Conservation (phyloP, 129 eudicot species). For the Centaurea solstitialis region DNA sequence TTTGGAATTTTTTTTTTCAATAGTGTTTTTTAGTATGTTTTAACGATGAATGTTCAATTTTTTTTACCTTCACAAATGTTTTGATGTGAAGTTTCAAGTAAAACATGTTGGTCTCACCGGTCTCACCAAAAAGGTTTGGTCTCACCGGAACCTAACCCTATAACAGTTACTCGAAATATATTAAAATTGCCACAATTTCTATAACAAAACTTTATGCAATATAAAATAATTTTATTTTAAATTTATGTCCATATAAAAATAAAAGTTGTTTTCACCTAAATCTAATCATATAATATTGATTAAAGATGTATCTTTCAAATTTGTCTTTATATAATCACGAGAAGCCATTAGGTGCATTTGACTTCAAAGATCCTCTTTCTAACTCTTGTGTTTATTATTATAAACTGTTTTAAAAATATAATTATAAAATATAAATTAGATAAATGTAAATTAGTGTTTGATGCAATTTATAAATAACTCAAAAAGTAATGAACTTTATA, state of each 20-base stretch:
- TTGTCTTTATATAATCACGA: slow-evolving; percentile 1
- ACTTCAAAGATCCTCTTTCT: not conserved
- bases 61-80: no score
- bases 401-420: no score
- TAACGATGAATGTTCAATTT: no score
- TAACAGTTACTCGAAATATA: not conserved
- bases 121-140: no score
- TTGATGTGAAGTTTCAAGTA: no score
- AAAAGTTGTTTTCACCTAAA: not conserved
- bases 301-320: not conserved
- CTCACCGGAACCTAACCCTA: no score
- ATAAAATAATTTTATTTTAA: not conserved
- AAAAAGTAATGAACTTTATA: not conserved
- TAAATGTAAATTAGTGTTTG: not conserved
- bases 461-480: not conserved
- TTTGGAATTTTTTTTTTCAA: no score
- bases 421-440: not conserved
- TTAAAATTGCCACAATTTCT: not conserved
- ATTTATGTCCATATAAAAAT: no score
- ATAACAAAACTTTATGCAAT: not conserved
- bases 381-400: not conserved
- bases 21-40: no score
- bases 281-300: not conserved
- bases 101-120: no score
- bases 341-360: not conserved